phyloP scores from a whole-genome alignment of 768 basidiomycete genomes.

The Sporobolomyces roseus region DNA sequence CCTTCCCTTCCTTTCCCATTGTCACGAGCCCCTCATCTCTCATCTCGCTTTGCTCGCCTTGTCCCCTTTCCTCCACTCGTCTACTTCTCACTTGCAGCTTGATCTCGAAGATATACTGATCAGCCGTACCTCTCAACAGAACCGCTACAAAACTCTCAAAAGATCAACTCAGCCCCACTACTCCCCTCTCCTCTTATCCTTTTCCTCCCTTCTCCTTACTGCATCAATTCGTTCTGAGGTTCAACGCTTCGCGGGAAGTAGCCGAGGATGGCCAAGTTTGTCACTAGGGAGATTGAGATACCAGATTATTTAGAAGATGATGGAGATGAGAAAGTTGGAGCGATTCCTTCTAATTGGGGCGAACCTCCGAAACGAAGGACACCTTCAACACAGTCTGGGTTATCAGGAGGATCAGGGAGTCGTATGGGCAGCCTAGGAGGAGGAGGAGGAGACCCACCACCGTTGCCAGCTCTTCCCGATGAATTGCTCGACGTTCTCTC shows the following conservation, averaged over 20 bases:
- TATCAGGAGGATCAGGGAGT: not conserved
- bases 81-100: not conserved
- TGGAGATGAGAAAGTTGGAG: not conserved
- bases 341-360: conserved; percentile 7
- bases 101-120: not conserved
- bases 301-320: conserved; percentile 1
- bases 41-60: not conserved
- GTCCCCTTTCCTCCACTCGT: not conserved
- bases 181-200: not conserved
- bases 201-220: not conserved
- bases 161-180: not conserved
- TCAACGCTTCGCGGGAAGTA: not conserved
- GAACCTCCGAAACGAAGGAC: not conserved
- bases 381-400: not conserved
- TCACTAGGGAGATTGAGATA: not conserved
- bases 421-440: not conserved
- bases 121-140: not conserved
- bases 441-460: not conserved
- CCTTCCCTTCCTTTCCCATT: not conserved
- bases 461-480: conserved; percentile 11
- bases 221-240: not conserved
- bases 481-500: conserved; percentile 27
- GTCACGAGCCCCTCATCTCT: too few relatives aligned
- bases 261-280: conserved; percentile 12
- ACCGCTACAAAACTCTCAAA: not conserved